phyloP scores from a whole-genome alignment of 1,139 yeast genomes.

The Barnettozyma hawaiiensis region DNA sequence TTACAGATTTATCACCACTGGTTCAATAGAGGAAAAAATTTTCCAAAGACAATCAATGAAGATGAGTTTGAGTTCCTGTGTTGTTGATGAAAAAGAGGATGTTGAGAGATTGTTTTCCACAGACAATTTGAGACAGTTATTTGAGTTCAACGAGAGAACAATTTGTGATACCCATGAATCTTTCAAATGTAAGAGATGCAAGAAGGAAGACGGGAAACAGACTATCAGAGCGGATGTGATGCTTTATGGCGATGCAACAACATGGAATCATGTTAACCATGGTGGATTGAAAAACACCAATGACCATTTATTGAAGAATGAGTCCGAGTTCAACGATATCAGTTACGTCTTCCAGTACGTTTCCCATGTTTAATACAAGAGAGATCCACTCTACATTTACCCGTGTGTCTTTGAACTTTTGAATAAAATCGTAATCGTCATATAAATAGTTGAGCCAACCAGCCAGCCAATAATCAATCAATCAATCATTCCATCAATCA shows the following conservation, averaged over 20 bases:
- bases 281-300: constrained; percentile 57
- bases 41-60: constrained; percentile 97
- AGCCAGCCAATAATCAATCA: no score
- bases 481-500: no score
- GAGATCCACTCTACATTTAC: no score
- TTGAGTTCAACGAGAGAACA: constrained; percentile 63
- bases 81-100: constrained; percentile 93
- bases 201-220: constrained; percentile 53
- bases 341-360: constrained; percentile 90
- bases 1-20: constrained; percentile 88
- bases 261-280: constrained; percentile 89
- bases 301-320: constrained; percentile 73
- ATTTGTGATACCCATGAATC: constrained; percentile 91
- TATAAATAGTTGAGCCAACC: not conserved
- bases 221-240: constrained; percentile 67
- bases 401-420: no score
- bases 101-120: constrained; percentile 89
- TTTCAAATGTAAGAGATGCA: constrained; percentile 81
- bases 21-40: constrained; percentile 93
- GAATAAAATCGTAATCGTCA: not conserved
- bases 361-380: constrained; percentile 63
- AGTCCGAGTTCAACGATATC: constrained; percentile 60
- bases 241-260: constrained; percentile 96
- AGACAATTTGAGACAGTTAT: constrained; percentile 71
- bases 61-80: constrained; percentile 87